A percentile compares a stretch with the other conserved stretches of the same genome.
Conservation (phyloP, 352 stramenopile species). For the Pythium scleroteichum region DNA sequence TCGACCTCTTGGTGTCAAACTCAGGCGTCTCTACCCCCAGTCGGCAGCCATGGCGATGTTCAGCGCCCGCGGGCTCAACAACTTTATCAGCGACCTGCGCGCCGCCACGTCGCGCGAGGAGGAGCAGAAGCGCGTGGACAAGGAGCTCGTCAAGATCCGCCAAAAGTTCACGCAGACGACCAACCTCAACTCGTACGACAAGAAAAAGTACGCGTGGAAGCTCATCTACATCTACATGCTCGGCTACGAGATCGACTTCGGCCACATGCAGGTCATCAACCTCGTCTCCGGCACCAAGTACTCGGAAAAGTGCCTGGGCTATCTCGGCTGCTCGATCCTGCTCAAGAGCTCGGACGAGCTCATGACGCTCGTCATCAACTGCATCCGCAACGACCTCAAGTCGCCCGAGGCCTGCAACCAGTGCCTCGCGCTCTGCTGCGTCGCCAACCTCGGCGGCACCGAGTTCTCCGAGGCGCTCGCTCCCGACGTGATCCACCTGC, state of each 20-base stretch:
- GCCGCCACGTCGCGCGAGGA: conserved; percentile 88
- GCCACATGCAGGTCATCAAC: conserved; percentile 97
- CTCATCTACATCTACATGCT: conserved; percentile 99
- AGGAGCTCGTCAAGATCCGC: conserved; percentile 98
- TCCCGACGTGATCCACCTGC: conserved; percentile 91
- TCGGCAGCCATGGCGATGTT: conserved; percentile 67
- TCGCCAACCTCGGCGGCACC: conserved; percentile 95
- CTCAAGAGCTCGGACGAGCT: conserved; percentile 90
- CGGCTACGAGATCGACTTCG: conserved; percentile 99
- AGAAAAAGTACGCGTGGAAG: conserved; percentile 99
- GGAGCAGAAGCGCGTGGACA: conserved; percentile 95
- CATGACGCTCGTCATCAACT: conserved; percentile 94
- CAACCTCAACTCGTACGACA: conserved; percentile 93
- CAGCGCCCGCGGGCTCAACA: conserved; percentile 76
- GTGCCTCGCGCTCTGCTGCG: conserved; percentile 94
- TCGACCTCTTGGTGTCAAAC: no score
- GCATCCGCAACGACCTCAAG: conserved; percentile 96
- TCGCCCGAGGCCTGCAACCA: conserved; percentile 85
- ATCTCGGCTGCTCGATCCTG: conserved; percentile 95
- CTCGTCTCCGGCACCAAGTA: conserved; percentile 94
- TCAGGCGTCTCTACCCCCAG: background rate
- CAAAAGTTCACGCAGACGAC: conserved; percentile 94
- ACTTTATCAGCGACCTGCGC: conserved; percentile 82
- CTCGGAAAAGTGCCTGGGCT: conserved; percentile 95
- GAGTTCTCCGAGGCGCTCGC: conserved; percentile 95